Conservation (phyloP, 2,329 filamentous ascomycete genomes). For the Neocucurbitaria cava region DNA sequence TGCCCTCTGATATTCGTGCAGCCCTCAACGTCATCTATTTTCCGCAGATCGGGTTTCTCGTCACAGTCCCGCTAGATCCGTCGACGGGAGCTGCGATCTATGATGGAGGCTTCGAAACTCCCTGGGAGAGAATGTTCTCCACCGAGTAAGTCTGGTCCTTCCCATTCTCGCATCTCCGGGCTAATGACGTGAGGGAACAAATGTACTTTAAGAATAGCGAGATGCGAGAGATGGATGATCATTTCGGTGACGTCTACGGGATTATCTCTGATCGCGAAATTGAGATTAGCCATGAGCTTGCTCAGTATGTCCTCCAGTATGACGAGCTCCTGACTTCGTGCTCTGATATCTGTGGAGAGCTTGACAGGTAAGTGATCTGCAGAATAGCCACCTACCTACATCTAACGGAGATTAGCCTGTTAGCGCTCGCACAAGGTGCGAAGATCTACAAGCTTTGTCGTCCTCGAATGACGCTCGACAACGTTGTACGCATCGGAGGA, state of each 20-base stretch:
- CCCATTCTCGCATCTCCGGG: background rate
- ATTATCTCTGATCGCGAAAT: conserved; percentile 91
- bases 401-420: conserved; percentile 60
- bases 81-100: conserved; percentile 67
- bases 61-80: conserved; percentile 71
- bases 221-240: conserved; percentile 80
- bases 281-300: conserved; percentile 81
- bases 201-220: conserved; percentile 86
- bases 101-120: conserved; percentile 64
- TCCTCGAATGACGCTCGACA: conserved; percentile 73
- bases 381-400: background rate
- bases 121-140: conserved; percentile 80
- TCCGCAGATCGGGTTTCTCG: conserved; percentile 89
- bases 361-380: conserved; percentile 65
- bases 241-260: conserved; percentile 84
- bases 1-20: conserved; percentile 65
- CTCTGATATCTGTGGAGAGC: conserved; percentile 84
- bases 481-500: conserved; percentile 74
- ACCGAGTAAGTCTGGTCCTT: conserved; percentile 57
- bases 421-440: conserved; percentile 81
- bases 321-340: conserved; percentile 70
- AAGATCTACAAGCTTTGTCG: conserved; percentile 73
- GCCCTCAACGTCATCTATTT: conserved; percentile 84
- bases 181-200: conserved; percentile 50
- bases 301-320: conserved; percentile 72